Percentiles rank a stretch among this genome's conserved stretches.
phyloP scores from a whole-genome alignment of 768 basidiomycete species.

The Russula sp. region DNA sequence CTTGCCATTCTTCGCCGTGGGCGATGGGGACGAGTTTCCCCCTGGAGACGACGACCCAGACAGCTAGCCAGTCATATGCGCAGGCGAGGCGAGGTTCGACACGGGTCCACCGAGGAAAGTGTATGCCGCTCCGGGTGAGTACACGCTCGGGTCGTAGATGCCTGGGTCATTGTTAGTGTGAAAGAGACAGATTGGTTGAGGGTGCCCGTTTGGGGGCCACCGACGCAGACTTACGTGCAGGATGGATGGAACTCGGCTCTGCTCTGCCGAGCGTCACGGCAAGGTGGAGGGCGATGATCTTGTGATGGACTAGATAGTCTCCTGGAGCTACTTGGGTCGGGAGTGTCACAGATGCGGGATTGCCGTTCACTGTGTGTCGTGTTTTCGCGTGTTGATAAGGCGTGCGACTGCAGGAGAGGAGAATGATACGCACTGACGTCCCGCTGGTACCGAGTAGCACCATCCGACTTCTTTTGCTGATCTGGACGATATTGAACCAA shows the following conservation, averaged over 20 bases:
- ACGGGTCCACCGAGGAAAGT: conserved; percentile 26
- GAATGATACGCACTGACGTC: conserved; percentile 33
- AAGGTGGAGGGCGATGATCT: conserved; percentile 75
- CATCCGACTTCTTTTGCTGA: too few species aligned
- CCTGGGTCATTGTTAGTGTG: conserved; percentile 66
- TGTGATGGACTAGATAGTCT: conserved; percentile 73
- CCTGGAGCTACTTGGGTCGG: conserved; percentile 56
- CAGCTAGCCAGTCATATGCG: background rate
- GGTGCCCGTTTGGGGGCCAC: conserved; percentile 51
- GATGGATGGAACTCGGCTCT: conserved; percentile 81
- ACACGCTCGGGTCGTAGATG: conserved; percentile 53
- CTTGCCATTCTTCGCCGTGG: background rate
- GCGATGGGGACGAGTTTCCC: background rate
- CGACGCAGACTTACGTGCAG: conserved; percentile 54
- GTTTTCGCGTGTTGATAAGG: too few species aligned
- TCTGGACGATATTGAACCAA: too few species aligned
- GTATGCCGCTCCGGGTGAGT: background rate
- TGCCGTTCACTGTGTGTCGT: conserved; percentile 31
- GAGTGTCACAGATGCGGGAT: conserved; percentile 35
- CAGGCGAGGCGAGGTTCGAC: conserved; percentile 26
- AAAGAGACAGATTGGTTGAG: conserved; percentile 60
- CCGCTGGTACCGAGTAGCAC: conserved; percentile 35
- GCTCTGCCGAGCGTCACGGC: conserved; percentile 57
- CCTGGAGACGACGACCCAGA: background rate
- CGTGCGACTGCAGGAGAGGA: background rate